A percentile compares a stretch with the other conserved stretches of the same genome.
Conservation (phyloP, 768 basidiomycete species). For the Galerina marginata region DNA sequence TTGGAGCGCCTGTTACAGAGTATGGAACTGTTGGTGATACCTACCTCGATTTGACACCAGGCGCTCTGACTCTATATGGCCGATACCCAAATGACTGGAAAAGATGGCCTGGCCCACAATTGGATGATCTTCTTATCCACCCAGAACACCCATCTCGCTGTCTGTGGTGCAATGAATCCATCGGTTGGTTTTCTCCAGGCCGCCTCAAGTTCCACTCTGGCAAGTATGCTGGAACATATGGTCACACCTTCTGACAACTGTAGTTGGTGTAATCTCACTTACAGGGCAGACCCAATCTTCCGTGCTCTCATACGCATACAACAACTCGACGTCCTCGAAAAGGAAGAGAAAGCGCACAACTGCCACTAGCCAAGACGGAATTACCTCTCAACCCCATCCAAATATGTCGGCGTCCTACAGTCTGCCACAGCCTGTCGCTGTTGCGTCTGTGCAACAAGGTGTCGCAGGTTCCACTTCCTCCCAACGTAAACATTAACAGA, state of each 20-base stretch:
- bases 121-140: slow-evolving; percentile 2
- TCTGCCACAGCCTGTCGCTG: too few species aligned
- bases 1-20: slow-evolving; percentile 5
- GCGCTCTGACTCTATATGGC: slow-evolving; percentile 10
- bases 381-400: background rate
- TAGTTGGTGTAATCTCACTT: background rate
- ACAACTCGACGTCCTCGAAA: background rate
- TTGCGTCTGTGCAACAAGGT: too few species aligned
- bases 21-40: slow-evolving; percentile 16
- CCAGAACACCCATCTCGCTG: slow-evolving; percentile 2
- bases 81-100: slow-evolving; percentile 16
- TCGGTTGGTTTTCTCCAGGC: slow-evolving; percentile 3
- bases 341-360: background rate
- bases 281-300: background rate
- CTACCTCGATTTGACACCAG: slow-evolving; percentile 17
- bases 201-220: background rate
- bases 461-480: too few species aligned
- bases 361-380: background rate
- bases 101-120: slow-evolving; percentile 12
- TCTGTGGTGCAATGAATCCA: slow-evolving; percentile 8
- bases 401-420: too few species aligned
- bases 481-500: too few species aligned
- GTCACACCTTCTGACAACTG: background rate
- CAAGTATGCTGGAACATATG: background rate
- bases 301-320: background rate